Evolutionary conservation across 805 yeast genomes (phyloP).

Genomic region (Metschnikowia picachoensis): DNA sequence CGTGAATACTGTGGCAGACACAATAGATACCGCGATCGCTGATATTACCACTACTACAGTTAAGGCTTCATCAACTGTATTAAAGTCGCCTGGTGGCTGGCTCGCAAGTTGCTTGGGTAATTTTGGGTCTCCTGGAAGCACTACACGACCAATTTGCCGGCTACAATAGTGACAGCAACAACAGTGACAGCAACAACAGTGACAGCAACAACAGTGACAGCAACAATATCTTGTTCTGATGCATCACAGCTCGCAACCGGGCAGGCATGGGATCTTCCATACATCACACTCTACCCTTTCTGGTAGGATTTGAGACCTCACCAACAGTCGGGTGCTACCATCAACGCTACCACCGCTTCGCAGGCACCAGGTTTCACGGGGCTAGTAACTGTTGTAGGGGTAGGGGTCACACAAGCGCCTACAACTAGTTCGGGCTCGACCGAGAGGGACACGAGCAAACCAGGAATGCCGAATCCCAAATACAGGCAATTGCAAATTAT

Average conservation of each 20-base stretch:
- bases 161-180: conserved; percentile 1
- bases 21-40: background rate
- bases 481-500: conserved; percentile 9
- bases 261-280: background rate
- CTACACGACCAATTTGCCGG: too few species aligned
- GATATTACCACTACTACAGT: too few species aligned
- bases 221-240: conserved; percentile 7
- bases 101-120: background rate
- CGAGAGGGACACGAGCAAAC: background rate
- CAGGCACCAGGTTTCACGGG: conserved; percentile 15
- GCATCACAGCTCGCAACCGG: background rate
- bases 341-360: background rate
- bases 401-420: conserved; percentile 8
- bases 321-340: too few species aligned
- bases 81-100: conserved; percentile 1
- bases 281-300: too few species aligned
- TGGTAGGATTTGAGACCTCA: too few species aligned
- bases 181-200: background rate
- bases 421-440: background rate
- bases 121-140: background rate
- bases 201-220: background rate
- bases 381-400: conserved; percentile 13
- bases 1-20: background rate
- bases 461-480: conserved; percentile 8
- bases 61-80: background rate